Evolutionary conservation across 768 basidiomycete species (phyloP).

Genomic region (Austroboletus eburneus): DNA sequence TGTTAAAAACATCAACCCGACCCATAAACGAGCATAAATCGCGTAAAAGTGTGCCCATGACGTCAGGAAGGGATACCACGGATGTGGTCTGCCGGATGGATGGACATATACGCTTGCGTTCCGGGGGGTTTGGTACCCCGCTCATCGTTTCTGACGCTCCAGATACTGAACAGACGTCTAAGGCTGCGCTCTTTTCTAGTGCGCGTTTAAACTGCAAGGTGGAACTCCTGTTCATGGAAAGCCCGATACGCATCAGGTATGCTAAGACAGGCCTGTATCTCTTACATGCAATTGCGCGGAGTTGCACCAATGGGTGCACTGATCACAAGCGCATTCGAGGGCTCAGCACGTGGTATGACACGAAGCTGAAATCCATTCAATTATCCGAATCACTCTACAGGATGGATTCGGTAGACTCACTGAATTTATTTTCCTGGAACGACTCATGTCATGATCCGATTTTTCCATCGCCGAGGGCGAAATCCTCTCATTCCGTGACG

Average conservation of each 20-base stretch:
- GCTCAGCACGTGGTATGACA: background rate
- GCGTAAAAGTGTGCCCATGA: slow-evolving; percentile 2
- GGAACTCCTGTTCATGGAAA: slow-evolving; percentile 2
- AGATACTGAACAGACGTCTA: background rate
- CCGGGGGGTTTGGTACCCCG: background rate
- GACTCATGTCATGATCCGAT: background rate
- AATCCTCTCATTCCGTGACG: slow-evolving; percentile 1
- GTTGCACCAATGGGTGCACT: slow-evolving; percentile 4
- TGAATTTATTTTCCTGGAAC: slow-evolving; percentile 5
- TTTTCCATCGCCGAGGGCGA: background rate
- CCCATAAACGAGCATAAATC: slow-evolving; percentile 10
- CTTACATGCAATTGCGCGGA: slow-evolving; percentile 8
- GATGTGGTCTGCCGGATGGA: background rate
- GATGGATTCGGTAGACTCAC: slow-evolving; percentile 2
- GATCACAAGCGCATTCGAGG: background rate
- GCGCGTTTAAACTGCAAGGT: slow-evolving; percentile 4
- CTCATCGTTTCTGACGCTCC: background rate
- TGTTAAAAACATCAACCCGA: slow-evolving; percentile 8
- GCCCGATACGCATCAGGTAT: background rate
- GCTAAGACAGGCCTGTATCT: too few species aligned
- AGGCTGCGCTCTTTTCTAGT: slow-evolving; percentile 2
- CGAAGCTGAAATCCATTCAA: background rate
- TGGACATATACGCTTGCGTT: background rate
- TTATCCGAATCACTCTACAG: background rate
- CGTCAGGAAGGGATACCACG: background rate